Evolutionary conservation across 164 flowering plant species (phyloP), one percentile per base, ranked within the genome.

Genomic region (Magnolia kwangsiensis): DNA sequence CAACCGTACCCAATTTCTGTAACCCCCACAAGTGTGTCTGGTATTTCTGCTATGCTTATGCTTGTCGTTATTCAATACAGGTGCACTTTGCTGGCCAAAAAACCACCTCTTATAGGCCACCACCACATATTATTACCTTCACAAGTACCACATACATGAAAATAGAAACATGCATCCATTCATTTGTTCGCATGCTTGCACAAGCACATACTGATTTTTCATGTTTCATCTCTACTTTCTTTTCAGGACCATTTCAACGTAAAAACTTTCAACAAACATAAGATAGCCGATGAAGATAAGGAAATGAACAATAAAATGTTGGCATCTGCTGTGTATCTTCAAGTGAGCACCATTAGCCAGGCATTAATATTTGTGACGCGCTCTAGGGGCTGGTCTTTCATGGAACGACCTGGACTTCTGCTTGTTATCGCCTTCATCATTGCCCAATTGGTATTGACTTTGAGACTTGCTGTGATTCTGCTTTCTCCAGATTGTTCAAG

Each of bases 351-450:
- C 66, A 85, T 90, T 59, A 90, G 92, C 76, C 94, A 90, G 82
- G 92, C 91, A 29, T 76, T 90, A 24, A 90, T 90, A 65, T 90
- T 90, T 71, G 94, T 90, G 18, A 89, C 92, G n/a, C 89, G 94
- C 49, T 89, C 92, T 9, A 77, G 86, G 73, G 79, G 92, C 13
- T 89, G 91, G 94, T 90, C 94, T 1, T 88, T 78, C 85, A 11
- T 24, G 1, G 92, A 90, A 77, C 70, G 92, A n/a, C 94, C 92
- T 23, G 94, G 94, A 49, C 70, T 86, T 67, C 82, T 90, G 58
- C 91, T 90, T 31, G 76, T 83, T 20, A n/a, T 51, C 72, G 94
- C 94, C 73, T 90, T 90, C 78, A n/a, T 88, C 69, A 76, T 88
- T 68, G 94, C 94, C 74, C 92, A 90, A 75, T 71, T 89, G 85